phyloP scores from a whole-genome alignment of 495 filamentous ascomycete genomes.

The Lasiosphaeria miniovina region DNA sequence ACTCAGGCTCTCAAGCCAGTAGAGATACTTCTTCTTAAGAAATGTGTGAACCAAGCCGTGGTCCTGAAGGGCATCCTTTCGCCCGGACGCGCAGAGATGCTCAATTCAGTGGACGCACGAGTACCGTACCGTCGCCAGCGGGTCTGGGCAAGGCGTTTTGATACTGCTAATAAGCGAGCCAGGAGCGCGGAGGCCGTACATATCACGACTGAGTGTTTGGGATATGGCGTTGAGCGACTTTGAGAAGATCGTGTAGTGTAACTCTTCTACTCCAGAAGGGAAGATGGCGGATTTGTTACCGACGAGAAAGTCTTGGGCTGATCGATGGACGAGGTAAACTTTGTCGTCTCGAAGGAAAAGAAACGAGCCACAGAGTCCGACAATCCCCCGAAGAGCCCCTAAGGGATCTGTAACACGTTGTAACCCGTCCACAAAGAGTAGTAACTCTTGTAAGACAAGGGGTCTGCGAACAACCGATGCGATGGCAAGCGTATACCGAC shows the following conservation, averaged over 20 bases:
- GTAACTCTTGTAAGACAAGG: slow-evolving; percentile 19
- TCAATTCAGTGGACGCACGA: slow-evolving; percentile 39
- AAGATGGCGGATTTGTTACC: background rate
- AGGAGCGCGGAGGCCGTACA: slow-evolving; percentile 16
- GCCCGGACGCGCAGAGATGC: slow-evolving; percentile 26
- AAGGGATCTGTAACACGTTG: background rate
- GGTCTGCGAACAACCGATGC: slow-evolving; percentile 20
- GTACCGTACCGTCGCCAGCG: slow-evolving; percentile 32
- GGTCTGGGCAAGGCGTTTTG: slow-evolving; percentile 27
- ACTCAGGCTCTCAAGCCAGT: slow-evolving; percentile 28
- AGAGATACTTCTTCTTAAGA: slow-evolving; percentile 24
- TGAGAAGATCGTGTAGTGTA: slow-evolving; percentile 26
- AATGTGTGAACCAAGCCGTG: slow-evolving; percentile 8
- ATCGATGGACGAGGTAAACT: slow-evolving; percentile 40
- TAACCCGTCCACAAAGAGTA: background rate
- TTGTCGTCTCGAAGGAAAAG: slow-evolving; percentile 26
- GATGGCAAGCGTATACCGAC: slow-evolving; percentile 19
- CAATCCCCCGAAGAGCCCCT: slow-evolving; percentile 8
- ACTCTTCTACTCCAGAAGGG: slow-evolving; percentile 22
- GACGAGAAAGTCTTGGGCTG: slow-evolving; percentile 38
- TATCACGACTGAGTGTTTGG: slow-evolving; percentile 15
- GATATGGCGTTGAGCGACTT: slow-evolving; percentile 28
- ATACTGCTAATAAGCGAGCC: slow-evolving; percentile 18
- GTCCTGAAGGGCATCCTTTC: slow-evolving; percentile 17
- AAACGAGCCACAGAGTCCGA: slow-evolving; percentile 30